A percentile compares a stretch with the other conserved stretches of the same genome.
These are phyloP conservation scores for Pisolithus tinctorius DNA, from an alignment of 768 basidiomycete species.

Conservation along the genomic window DNA sequence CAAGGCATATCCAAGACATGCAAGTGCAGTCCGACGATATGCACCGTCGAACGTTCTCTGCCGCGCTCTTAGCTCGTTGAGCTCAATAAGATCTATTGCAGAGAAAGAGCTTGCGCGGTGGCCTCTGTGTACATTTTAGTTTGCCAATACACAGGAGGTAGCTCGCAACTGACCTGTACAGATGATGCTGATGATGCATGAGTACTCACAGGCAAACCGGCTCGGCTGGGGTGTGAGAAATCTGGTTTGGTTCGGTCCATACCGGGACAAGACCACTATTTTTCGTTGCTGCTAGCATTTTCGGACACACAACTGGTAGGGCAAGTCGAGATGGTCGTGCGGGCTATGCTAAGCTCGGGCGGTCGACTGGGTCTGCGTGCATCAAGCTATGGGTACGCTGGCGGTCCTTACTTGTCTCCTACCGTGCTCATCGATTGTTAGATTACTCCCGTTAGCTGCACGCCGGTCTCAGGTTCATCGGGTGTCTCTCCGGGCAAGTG, in stretches of 20 bases:
- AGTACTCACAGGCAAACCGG: constrained; percentile 8
- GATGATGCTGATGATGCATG: constrained; percentile 9
- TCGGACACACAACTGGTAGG: neutral
- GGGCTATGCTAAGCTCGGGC: constrained; percentile 14
- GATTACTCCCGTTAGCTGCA: constrained; percentile 9
- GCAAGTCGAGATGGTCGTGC: constrained; percentile 13
- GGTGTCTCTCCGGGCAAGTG: constrained; percentile 15
- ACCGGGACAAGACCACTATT: neutral
- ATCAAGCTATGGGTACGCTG: constrained; percentile 15
- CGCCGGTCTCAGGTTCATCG: constrained; percentile 7
- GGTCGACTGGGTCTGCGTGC: constrained; percentile 19
- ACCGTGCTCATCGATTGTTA: constrained; percentile 11
- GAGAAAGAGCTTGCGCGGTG: constrained; percentile 46
- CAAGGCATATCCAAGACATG: constrained; percentile 65
- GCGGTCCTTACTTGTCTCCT: neutral
- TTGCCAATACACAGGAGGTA: neutral
- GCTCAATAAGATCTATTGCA: constrained; percentile 48
- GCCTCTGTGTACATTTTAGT: constrained; percentile 24
- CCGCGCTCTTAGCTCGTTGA: constrained; percentile 71
- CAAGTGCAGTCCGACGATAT: constrained; percentile 69
- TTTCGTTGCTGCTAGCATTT: neutral
- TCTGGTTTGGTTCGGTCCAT: constrained; percentile 12
- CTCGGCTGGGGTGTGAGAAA: constrained; percentile 8
- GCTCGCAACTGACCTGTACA: constrained; percentile 19
- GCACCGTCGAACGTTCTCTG: constrained; percentile 82